These are phyloP conservation scores for Carex cristatella DNA, from an alignment of 176 grass and related monocot genomes.

Conservation along the genomic window DNA sequence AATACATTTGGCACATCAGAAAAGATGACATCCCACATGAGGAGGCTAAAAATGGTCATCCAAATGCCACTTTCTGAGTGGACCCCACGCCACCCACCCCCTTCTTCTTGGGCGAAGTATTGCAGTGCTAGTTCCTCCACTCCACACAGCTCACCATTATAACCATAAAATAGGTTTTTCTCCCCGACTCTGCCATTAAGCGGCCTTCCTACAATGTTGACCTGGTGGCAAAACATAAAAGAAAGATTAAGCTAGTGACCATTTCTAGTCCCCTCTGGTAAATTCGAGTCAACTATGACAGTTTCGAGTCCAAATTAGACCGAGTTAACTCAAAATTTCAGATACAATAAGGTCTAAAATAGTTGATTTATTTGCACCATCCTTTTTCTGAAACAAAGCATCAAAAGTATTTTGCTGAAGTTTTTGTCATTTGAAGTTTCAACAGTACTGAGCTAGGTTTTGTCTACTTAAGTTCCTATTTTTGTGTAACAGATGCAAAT, in stretches of 20 bases:
- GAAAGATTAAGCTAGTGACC: background rate
- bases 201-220: conserved; percentile 65
- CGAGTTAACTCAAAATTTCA: background rate
- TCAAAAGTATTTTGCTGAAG: background rate
- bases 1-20: conserved; percentile 61
- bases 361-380: background rate
- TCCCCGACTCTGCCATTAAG: conserved; percentile 57
- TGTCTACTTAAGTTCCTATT: background rate
- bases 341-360: background rate
- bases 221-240: conserved; percentile 29
- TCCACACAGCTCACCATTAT: conserved; percentile 64
- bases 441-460: background rate
- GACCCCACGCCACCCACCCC: conserved; percentile 74
- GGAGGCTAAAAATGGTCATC: conserved; percentile 90
- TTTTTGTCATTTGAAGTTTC: background rate
- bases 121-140: conserved; percentile 90
- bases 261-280: background rate
- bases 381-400: background rate
- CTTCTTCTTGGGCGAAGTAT: conserved; percentile 69
- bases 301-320: background rate
- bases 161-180: conserved; percentile 91
- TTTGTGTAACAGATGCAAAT: background rate
- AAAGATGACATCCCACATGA: conserved; percentile 97
- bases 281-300: background rate
- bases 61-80: conserved; percentile 93